Evolutionary conservation across 306 rosid species (phyloP), one percentile per base, ranked within the genome.

Genomic region (Gynostemma pentaphyllum): DNA sequence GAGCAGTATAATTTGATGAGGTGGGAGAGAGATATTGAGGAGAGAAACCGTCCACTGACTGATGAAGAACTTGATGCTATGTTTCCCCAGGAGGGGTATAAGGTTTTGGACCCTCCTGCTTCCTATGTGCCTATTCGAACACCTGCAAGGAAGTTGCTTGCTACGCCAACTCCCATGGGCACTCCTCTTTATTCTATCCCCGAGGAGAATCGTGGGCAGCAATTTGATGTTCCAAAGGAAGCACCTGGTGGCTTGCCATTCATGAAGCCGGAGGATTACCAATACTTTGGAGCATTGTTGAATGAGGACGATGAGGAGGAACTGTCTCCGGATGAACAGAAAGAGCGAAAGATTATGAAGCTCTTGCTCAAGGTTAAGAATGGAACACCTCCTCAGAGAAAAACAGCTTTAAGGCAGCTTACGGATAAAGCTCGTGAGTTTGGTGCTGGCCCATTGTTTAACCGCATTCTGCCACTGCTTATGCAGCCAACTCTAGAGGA

Each of bases 11-110:
- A 85, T 73, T 53, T 85, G 69, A 32, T 82, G 75, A 82, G 86
- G 76, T 85, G 94, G 88, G 94, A 85, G 75, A 85, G 78, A 80
- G 94, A 85, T 47, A 85, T 85, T 41, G 94, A 85, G 62, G 94
- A 85, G 76, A 78, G 94, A 69, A 85, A 82, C 56, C 78, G 86
- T 7, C 94, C 94, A 1, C 59, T 85, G 71, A 85, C 86, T 5
- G 94, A 82, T 68, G 88, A 85, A 66, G 94, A 85, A 64, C 84
- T 85, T 59, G 94, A 85, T 72, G 68, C 88, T 2, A 80, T 85
- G 86, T 85, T 85, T 75, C 94, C 94, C 2, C 88, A 68, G 29
- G 94, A 85, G 41, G 94, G 94, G 10, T 85, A 85, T 62, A 85
- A 85, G 82, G 68, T 85, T 60, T 72, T 85, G 88, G 94, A 82